Conservation (phyloP, 129 eudicot species). For the Tagetes erecta region DNA sequence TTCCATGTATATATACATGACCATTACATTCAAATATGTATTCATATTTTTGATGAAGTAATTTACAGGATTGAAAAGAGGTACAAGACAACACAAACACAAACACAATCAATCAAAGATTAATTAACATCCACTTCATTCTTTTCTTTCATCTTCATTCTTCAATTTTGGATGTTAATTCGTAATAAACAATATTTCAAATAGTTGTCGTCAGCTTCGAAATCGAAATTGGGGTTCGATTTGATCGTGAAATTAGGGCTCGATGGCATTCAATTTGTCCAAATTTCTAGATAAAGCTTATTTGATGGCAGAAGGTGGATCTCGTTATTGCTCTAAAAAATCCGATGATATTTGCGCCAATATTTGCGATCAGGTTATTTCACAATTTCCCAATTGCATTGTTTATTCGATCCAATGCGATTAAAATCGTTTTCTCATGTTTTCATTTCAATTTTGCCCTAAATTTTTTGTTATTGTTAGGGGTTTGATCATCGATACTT, state of each 20-base stretch:
- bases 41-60: slow-evolving; percentile 14
- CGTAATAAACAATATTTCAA: background rate
- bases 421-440: background rate
- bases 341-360: slow-evolving; percentile 73
- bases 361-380: slow-evolving; percentile 58
- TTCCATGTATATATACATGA: slow-evolving; percentile 19
- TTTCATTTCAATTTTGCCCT: background rate
- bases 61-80: slow-evolving; percentile 14
- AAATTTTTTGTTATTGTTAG: background rate
- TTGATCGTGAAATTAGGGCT: slow-evolving; percentile 20
- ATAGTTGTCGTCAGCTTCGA: background rate
- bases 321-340: slow-evolving; percentile 80
- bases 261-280: slow-evolving; percentile 32
- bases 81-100: slow-evolving; percentile 11
- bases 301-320: slow-evolving; percentile 82
- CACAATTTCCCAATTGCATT: background rate
- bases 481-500: background rate
- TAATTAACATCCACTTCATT: background rate
- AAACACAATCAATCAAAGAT: slow-evolving; percentile 1
- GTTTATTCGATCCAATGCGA: background rate
- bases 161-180: slow-evolving; percentile 7
- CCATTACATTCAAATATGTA: slow-evolving; percentile 10
- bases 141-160: background rate
- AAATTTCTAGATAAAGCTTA: slow-evolving; percentile 55
- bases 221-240: background rate